Conservation (phyloP, 2,329 filamentous ascomycete species). For the Cladosporium sp. region DNA sequence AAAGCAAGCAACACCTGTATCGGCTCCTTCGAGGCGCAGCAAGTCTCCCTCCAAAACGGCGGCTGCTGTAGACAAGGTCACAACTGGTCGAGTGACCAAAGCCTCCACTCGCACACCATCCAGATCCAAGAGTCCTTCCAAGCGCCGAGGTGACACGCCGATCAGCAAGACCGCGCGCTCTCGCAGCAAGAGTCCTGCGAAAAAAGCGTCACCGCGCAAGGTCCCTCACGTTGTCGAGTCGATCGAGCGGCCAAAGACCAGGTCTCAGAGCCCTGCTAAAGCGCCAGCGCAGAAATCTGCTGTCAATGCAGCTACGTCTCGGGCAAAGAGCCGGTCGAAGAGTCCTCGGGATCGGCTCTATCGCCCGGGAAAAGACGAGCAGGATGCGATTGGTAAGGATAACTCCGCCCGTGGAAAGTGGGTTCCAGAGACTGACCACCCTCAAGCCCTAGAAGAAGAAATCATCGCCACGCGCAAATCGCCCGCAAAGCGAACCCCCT, state of each 20-base stretch:
- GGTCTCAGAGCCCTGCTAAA: conserved; percentile 8
- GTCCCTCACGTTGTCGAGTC: neutral
- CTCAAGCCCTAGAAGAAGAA: too few relatives aligned
- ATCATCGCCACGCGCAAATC: neutral
- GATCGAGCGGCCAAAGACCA: neutral
- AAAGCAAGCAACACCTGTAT: too few relatives aligned
- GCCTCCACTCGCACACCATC: neutral
- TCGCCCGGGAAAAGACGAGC: neutral
- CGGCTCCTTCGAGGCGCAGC: too few relatives aligned
- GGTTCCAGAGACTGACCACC: too few relatives aligned
- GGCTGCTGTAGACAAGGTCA: neutral
- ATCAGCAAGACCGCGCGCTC: neutral
- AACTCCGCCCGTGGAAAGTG: too few relatives aligned
- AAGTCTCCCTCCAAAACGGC: too few relatives aligned
- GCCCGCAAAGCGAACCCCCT: neutral
- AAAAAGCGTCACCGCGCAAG: neutral
- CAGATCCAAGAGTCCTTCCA: conserved; percentile 1
- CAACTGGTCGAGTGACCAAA: neutral
- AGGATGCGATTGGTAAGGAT: neutral
- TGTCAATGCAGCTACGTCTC: neutral
- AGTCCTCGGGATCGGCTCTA: neutral
- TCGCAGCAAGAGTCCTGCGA: neutral
- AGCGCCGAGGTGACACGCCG: neutral
- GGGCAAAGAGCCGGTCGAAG: neutral
- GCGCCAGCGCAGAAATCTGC: neutral